Conservation (phyloP, 768 basidiomycete species). For the Steccherinum ochraceum region DNA sequence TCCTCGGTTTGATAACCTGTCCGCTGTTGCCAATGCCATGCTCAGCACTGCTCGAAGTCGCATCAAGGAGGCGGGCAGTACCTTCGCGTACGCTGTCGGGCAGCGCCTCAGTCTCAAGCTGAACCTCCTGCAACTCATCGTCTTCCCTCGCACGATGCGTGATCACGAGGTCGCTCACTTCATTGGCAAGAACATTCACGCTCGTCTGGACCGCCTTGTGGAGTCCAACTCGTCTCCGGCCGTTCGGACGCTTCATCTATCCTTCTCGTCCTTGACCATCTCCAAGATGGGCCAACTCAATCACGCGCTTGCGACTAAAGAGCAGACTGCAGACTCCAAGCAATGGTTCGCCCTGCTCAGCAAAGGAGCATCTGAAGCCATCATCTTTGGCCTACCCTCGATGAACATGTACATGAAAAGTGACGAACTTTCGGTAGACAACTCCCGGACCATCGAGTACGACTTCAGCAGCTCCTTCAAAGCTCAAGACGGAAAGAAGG, state of each 20-base stretch:
- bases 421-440: constrained; percentile 45
- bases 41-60: constrained; percentile 64
- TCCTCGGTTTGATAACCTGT: constrained; percentile 73
- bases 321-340: constrained; percentile 34
- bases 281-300: constrained; percentile 64
- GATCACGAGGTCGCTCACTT: constrained; percentile 78
- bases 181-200: constrained; percentile 59
- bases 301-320: constrained; percentile 36
- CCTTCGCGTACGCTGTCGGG: constrained; percentile 53
- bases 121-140: constrained; percentile 54
- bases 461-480: constrained; percentile 70
- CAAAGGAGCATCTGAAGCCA: constrained; percentile 59
- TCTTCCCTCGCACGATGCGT: constrained; percentile 76
- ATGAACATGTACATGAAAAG: constrained; percentile 81
- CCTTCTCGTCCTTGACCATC: constrained; percentile 71
- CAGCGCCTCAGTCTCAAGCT: constrained; percentile 74
- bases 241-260: constrained; percentile 60
- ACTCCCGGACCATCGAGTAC: constrained; percentile 44
- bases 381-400: constrained; percentile 72
- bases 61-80: constrained; percentile 61
- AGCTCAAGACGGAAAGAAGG: constrained; percentile 37
- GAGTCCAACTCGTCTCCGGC: constrained; percentile 41
- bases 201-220: constrained; percentile 60
- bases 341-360: constrained; percentile 59
- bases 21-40: constrained; percentile 84